Evolutionary conservation across 192 early-diverging fungal genomes (phyloP), one percentile per base, ranked within the genome.

Genomic region (Thamnidium elegans): DNA sequence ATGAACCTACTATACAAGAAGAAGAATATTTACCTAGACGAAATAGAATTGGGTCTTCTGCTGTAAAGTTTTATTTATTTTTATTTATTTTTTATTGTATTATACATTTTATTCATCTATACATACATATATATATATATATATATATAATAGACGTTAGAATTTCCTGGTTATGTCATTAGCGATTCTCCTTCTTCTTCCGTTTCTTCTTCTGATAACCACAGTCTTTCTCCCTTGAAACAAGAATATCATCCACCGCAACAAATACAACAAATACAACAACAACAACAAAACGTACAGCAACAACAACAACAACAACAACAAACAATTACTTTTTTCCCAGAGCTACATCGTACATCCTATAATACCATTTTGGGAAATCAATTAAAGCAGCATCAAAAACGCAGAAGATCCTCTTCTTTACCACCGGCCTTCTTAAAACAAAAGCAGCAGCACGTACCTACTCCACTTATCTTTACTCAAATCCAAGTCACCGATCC

Each of bases 401-500:
- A 58, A 15, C 26, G 65, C 6, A 51, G 65, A 10, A 44, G 65
- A 66, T 58, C 54, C 1, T 66, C 65, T 4, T 66, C 65, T 23
- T 43, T 66, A 7, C 65, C 65, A 8, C 54, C 65, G 9, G 20
- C 39, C 4, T 66, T 66, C 32, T 54, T 17, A 48, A 14, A 48
- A 14, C 46, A 48, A 17, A 19, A 48, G 46, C 46, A 48, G 15
- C 46, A 48, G 15, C 46, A 48, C 15, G 46, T 54, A 19, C 19
- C 19, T 54, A 23, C 19, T 15, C 65, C 53, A n/a, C 23, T 66
- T 19, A 44, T 58, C 10, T 66, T 66, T 58, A 54, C 65, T 11
- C 54, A 58, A 48, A 13, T 66, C 1, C 65, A 66, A 39, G 65
- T 66, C 5, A 58, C 65, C 0, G 65, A 66, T 46, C 65, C 65